Base-by-base conservation (phyloP, 306 rosid species). In the Cucumis cinereus region DNA sequence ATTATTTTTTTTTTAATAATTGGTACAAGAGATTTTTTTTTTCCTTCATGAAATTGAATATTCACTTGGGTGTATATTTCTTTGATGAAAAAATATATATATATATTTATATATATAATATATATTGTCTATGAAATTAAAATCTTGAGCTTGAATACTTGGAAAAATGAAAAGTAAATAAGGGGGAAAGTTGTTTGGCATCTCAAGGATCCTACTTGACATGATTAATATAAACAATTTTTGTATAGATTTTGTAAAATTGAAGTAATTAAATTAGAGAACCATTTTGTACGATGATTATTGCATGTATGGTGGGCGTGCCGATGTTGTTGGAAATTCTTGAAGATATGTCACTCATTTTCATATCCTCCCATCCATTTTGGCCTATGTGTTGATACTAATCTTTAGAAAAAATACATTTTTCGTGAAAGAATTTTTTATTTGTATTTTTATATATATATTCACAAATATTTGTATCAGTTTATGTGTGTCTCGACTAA, bases 191-290 rank as follows among this genome's bases (percentile, higher is more conserved):
- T 24, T 71, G 43, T 49, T 71, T 71, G 50, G 60, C 43, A 45
- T 49, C 43, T 47, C 23, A 71, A 71, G 75, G 23, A 24, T 71
- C 41, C 36, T 47, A 47, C 75, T 8, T 71, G 75, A 71, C 74
- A 71, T 71, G 75, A 71, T 71, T 47, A 71, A 30, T 49, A 17
- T 7, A 28, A 50, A 72, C 26, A 72, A 7, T 6, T 50, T 50
- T 50, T 49, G 60, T 49, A 50, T 20, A 53, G 57, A 72, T 72
- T 72, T 50, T 72, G 56, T 70, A 24, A 70, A 72, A 8, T 72
- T 9, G 59, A 72, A 72, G 76, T 72, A 70, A 70, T 70, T 47
- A 68, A n/a, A 50, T 61, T 61, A 70, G 58, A 43, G 28, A 72
- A 10, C 8, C 28, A 47, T 72, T 72, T 45, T 2, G 19, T 72